Base-by-base conservation (phyloP, 2,329 filamentous ascomycete species). In the Dactylella cylindrospora region DNA sequence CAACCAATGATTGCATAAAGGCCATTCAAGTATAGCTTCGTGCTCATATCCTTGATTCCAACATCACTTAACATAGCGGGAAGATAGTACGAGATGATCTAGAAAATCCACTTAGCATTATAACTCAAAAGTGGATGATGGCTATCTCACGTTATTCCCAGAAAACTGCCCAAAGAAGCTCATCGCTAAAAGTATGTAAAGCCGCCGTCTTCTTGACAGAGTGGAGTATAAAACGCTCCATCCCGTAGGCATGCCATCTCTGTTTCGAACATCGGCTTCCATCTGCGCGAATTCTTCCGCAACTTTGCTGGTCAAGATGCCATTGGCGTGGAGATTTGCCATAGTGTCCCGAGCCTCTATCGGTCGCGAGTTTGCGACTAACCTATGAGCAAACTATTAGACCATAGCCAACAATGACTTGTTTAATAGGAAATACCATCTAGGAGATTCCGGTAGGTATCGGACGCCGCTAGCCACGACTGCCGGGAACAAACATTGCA, bases 401-500 rank as follows among this genome's bases (percentile, higher is more conserved):
- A 13, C 12, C 2, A 20, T n/a, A 26, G 33, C 23, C 5, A 1
- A 12, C 17, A n/a, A 4, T 6, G 8, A 32, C 74, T 12, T 78
- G 55, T 80, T 78, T 50, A 80, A 76, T 50, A 77, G 76, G 50
- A 81, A 79, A 13, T 84, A 74, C 81, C 81, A 84, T 61, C 82
- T 72, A 1, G 82, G 82, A 2, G 79, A 82, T 67, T 85, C 82
- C 0, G 83, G 82, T 0, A 84, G 72, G 65, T 82, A 76, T 45
- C 76, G 80, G 3, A 77, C 73, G 22, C 76, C 71, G 22, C 75
- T 38, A 39, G 78, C 73, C 29, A 82, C 77, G 9, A 83, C 66
- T 0, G 70, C 70, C 25, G 72, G 73, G 23, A 76, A 73, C 1
- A 75, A 72, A 22, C 76, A 71, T 66, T 82, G 79, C 1, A 80